These are phyloP conservation scores for Beauveria varroae DNA, from an alignment of 2,329 filamentous ascomycete species.

Conservation along the genomic window DNA sequence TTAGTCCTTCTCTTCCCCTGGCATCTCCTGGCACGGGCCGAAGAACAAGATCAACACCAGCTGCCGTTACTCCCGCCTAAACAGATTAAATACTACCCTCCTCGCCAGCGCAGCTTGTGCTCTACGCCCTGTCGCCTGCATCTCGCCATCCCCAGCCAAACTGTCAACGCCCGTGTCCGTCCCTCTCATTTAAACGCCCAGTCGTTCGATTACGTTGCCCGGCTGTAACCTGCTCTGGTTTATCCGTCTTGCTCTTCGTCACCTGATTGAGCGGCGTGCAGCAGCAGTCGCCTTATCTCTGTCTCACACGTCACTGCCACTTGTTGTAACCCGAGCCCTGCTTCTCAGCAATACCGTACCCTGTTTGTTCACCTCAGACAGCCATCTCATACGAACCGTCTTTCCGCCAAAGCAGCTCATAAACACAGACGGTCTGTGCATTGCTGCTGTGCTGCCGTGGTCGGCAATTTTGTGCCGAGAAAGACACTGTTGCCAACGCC, in stretches of 20 bases:
- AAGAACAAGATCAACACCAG: not conserved
- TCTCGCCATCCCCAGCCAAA: not conserved
- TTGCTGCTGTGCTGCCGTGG: conserved; percentile 1
- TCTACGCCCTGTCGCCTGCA: not conserved
- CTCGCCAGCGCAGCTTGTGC: conserved; percentile 2
- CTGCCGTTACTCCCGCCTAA: not conserved
- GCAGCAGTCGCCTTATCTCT: conserved; percentile 5
- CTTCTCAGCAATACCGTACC: not conserved
- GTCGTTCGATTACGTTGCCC: not conserved
- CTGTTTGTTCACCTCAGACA: conserved; percentile 1
- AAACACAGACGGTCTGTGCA: conserved; percentile 6
- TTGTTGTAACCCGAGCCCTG: not conserved
- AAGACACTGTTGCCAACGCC: not conserved
- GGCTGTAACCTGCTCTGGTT: not conserved
- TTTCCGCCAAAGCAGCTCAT: not conserved
- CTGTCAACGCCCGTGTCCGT: not conserved
- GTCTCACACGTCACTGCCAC: conserved; percentile 7
- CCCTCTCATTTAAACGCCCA: not conserved
- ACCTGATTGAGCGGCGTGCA: not conserved
- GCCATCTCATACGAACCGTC: not conserved
- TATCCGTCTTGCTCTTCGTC: not conserved
- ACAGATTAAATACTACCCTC: conserved; percentile 9
- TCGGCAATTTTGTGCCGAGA: conserved; percentile 11
- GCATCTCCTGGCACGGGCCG: not conserved
- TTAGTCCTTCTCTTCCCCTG: not conserved